Conservation (phyloP, 345 rosid genomes). For the Nephelium lappaceum region DNA sequence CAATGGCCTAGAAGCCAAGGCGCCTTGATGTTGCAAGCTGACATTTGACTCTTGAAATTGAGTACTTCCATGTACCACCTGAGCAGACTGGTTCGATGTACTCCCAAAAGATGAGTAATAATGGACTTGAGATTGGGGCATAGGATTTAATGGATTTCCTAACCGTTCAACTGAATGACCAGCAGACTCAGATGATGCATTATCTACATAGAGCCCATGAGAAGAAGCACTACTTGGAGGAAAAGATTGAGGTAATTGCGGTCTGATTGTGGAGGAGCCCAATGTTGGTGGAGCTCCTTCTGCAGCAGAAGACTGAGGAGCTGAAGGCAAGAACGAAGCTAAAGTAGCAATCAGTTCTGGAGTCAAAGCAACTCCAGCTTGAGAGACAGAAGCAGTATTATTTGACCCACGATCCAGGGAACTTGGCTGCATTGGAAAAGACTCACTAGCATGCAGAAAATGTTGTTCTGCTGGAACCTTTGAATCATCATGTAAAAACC, state of each 20-base stretch:
- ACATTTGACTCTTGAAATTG: conserved; percentile 56
- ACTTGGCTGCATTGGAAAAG: conserved; percentile 37
- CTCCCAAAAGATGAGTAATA: conserved; percentile 44
- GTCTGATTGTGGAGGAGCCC: conserved; percentile 43
- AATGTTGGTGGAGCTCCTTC: conserved; percentile 50
- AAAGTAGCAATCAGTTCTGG: conserved; percentile 87
- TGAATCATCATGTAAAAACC: conserved; percentile 50
- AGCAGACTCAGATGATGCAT: conserved; percentile 42
- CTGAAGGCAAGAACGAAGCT: conserved; percentile 65
- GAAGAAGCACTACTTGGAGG: conserved; percentile 37
- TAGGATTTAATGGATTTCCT: conserved; percentile 55
- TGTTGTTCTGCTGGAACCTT: conserved; percentile 44
- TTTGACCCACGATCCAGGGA: conserved; percentile 38
- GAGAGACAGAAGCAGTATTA: conserved; percentile 43
- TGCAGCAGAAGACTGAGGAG: conserved; percentile 43
- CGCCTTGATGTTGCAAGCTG: conserved; percentile 52
- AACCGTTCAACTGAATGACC: conserved; percentile 47
- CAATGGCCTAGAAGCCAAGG: conserved; percentile 40
- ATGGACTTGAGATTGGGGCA: conserved; percentile 46
- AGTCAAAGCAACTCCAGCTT: conserved; percentile 66
- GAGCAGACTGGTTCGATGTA: conserved; percentile 47
- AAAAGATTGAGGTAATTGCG: conserved; percentile 41
- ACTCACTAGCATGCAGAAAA: conserved; percentile 37
- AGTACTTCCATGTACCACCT: conserved; percentile 36
- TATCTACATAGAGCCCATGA: conserved; percentile 57